Base-by-base conservation (phyloP, 2,329 filamentous ascomycete genomes). In the Penicillium sp. region DNA sequence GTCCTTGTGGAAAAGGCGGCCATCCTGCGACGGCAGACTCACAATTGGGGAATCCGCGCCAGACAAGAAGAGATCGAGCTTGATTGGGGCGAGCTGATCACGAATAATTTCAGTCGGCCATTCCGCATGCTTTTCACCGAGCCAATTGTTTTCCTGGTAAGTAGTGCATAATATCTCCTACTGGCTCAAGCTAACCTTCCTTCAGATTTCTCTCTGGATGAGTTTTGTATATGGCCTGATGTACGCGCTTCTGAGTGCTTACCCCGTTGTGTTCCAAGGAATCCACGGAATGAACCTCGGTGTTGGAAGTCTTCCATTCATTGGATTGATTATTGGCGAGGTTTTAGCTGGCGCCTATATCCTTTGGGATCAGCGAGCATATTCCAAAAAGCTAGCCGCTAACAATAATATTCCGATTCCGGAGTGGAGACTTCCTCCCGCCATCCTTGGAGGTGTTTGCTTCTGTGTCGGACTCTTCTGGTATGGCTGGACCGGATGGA, bases 11-110 rank as follows among this genome's bases (percentile, higher is more conserved):
- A 66, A 25, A 72, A 72, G 42, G 83, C 83, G 0, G 68, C 77
- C 0, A 78, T 81, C 48, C 67, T 86, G 2, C 75, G 83, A 17
- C 75, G 82, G 13, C 70, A 81, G 44, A 86, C 83, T 0, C 78
- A 79, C 58, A 86, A 85, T 59, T 86, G 83, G 83, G 83, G 82
- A 1, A 85, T 86, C 41, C 82, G 85, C 57, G 83, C 83, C 1
- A 81, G 81, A 61, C 75, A 77, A 61, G 81, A 82, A 60, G 79
- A 83, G 67, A 78, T 83, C 35, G 81, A 83, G 63, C 72, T 83
- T n/a, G 78, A 82, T 52, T 75, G 82, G 58, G 69, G 68, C 1
- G 78, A 82, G 49, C 62, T 83, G 6, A 64, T 82, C 7, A 72
- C 76, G 3, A 79, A 78, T 53, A 82, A 82, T 64, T 78, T 83